Conservation (phyloP, 345 rosid species). For the Syzygium oleosum region DNA sequence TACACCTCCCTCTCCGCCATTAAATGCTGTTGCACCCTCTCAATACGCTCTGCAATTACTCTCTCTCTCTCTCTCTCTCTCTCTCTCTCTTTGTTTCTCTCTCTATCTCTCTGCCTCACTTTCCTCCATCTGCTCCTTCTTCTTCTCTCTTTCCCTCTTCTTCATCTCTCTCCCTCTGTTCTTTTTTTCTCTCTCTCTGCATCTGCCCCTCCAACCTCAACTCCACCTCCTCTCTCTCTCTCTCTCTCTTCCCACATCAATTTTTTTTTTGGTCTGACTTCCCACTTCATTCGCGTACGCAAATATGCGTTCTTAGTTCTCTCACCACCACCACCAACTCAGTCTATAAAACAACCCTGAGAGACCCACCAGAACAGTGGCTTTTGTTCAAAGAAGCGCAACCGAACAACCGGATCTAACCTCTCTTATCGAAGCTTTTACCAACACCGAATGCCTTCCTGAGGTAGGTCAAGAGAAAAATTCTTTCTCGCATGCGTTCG, state of each 20-base stretch:
- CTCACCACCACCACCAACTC: not conserved
- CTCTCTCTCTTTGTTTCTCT: constrained; percentile 9
- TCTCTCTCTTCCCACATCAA: not conserved
- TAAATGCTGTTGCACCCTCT: constrained; percentile 78
- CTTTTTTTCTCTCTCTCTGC: not conserved
- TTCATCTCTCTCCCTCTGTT: not conserved
- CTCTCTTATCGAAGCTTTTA: not conserved
- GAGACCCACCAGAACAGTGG: not conserved
- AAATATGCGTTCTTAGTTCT: not conserved
- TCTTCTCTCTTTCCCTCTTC: not conserved
- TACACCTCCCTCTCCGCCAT: constrained; percentile 33
- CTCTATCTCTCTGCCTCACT: not conserved
- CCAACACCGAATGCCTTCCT: not conserved
- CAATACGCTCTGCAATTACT: constrained; percentile 65
- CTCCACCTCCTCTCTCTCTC: not conserved
- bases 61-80: constrained; percentile 30
- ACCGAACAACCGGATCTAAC: not conserved
- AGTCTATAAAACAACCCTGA: not conserved
- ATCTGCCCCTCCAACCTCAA: not conserved
- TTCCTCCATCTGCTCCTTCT: not conserved
- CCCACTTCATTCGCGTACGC: not conserved
- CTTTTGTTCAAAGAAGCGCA: not conserved
- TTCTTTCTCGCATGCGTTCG: not conserved
- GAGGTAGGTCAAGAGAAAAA: not conserved
- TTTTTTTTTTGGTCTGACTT: not conserved